Conservation (phyloP, 331 rosid genomes). For the Quercus lobata region DNA sequence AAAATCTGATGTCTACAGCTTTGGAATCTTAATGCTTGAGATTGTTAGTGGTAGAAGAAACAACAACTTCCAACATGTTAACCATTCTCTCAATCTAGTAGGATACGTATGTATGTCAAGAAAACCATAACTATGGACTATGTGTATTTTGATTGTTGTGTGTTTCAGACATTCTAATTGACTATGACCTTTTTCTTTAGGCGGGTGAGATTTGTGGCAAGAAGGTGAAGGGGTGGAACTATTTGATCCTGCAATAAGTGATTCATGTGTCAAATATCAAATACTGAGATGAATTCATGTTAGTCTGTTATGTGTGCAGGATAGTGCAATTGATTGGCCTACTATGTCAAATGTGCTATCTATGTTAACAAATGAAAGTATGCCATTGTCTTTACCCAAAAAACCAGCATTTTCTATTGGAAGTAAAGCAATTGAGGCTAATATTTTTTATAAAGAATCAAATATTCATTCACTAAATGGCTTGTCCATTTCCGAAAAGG, state of each 20-base stretch:
- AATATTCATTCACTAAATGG: neutral
- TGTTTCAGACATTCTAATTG: too few species aligned
- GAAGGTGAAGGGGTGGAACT: neutral
- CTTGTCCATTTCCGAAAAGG: slow-evolving; percentile 1
- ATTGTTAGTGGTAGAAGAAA: neutral
- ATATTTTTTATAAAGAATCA: neutral
- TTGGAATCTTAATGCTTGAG: neutral
- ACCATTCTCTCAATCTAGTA: neutral
- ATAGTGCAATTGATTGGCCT: neutral
- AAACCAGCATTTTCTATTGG: neutral
- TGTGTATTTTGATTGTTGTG: too few species aligned
- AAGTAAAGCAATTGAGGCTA: neutral
- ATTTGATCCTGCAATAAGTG: neutral
- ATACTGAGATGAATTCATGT: neutral
- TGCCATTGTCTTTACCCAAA: neutral
- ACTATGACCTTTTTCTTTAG: neutral
- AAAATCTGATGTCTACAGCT: neutral
- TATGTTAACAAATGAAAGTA: neutral
- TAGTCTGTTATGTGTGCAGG: neutral
- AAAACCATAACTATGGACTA: neutral
- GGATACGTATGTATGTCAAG: neutral
- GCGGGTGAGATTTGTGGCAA: neutral
- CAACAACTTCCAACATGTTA: neutral
- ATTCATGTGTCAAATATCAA: neutral
- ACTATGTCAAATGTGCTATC: neutral